A percentile compares a stretch with the other conserved stretches of the same genome.
Conservation (phyloP, 768 basidiomycete species). For the Podaxis carcinomalis region DNA sequence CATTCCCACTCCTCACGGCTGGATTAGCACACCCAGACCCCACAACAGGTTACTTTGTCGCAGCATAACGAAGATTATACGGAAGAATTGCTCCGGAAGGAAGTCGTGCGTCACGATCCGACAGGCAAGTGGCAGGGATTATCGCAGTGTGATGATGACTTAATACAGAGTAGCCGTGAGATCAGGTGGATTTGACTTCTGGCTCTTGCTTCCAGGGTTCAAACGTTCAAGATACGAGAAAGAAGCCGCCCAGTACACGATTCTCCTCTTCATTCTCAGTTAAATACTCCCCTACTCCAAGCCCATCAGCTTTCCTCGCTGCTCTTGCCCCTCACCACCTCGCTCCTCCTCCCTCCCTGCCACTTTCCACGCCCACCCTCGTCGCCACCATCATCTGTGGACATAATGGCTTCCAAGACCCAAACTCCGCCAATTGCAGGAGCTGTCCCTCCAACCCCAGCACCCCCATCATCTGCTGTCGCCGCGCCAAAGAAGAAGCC, state of each 20-base stretch:
- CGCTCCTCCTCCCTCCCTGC: neutral
- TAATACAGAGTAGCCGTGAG: neutral
- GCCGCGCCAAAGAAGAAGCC: conserved; percentile 52
- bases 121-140: neutral
- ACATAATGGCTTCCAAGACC: neutral
- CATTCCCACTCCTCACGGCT: neutral
- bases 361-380: neutral
- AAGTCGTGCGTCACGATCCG: neutral
- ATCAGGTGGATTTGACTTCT: neutral
- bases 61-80: neutral
- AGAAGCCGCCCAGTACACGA: conserved; percentile 1
- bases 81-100: neutral
- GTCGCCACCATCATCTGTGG: neutral
- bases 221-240: neutral
- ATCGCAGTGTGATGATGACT: neutral
- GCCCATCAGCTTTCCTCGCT: neutral
- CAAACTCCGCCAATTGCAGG: conserved; percentile 1
- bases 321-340: neutral
- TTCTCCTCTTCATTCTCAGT: neutral
- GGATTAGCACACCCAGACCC: neutral
- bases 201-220: neutral
- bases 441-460: neutral
- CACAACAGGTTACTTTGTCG: neutral
- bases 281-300: conserved; percentile 1
- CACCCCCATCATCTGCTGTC: neutral